These are phyloP conservation scores for Boletus reticuloceps DNA, from an alignment of 768 basidiomycete species.

Conservation along the genomic window DNA sequence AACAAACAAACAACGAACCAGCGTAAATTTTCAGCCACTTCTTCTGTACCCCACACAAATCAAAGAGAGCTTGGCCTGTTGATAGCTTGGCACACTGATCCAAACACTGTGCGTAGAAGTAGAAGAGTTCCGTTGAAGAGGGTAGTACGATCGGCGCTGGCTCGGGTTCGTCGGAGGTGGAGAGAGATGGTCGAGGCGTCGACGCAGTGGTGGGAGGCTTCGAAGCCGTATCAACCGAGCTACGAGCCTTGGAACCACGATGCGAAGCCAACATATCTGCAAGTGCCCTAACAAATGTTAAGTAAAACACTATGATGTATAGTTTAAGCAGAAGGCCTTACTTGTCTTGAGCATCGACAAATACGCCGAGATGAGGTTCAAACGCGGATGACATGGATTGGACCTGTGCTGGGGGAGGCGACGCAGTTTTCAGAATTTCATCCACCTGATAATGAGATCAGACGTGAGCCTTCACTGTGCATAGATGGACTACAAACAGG, in stretches of 20 bases:
- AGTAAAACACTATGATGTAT: neutral
- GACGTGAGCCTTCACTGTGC: neutral
- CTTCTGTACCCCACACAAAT: constrained; percentile 76
- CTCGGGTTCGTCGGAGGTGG: constrained; percentile 42
- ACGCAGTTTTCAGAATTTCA: constrained; percentile 58
- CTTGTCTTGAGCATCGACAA: constrained; percentile 97
- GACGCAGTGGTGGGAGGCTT: constrained; percentile 24
- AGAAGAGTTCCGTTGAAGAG: constrained; percentile 95
- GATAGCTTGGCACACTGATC: constrained; percentile 93
- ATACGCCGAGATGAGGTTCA: constrained; percentile 88
- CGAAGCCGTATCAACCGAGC: constrained; percentile 62
- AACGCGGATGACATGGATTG: constrained; percentile 86
- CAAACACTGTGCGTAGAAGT: constrained; percentile 92
- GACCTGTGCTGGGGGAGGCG: constrained; percentile 47
- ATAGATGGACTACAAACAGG: constrained; percentile 46
- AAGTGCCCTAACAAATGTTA: constrained; percentile 56
- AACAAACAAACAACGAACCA: constrained; percentile 43
- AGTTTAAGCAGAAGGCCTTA: constrained; percentile 38
- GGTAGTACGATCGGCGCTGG: constrained; percentile 72
- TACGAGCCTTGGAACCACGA: constrained; percentile 57
- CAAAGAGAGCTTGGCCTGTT: constrained; percentile 78
- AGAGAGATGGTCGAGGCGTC: constrained; percentile 37
- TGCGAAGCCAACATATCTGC: constrained; percentile 88
- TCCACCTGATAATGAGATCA: constrained; percentile 44
- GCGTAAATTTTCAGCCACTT: constrained; percentile 97